Percentiles rank a stretch among this genome's conserved stretches.
These are phyloP conservation scores for Lipomyces lipofer DNA, from an alignment of 805 yeast genomes.

Conservation along the genomic window DNA sequence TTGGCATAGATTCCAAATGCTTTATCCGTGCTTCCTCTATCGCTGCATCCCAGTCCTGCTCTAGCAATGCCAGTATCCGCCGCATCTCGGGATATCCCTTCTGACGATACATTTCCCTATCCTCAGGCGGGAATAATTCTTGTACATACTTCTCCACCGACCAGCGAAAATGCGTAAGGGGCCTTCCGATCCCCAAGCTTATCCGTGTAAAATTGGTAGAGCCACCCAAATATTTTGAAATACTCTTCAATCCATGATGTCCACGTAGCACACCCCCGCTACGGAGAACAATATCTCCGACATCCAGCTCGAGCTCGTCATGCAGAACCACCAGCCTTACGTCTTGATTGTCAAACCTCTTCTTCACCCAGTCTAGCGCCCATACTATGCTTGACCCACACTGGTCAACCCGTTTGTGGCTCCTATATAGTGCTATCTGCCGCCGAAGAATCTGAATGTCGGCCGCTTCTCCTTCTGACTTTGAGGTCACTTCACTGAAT, in stretches of 20 bases:
- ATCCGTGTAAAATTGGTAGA: constrained; percentile 60
- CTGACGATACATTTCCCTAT: constrained; percentile 45
- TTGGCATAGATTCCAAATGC: too few relatives aligned
- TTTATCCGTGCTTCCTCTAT: too few relatives aligned
- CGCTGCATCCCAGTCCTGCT: too few relatives aligned
- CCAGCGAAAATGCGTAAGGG: constrained; percentile 47
- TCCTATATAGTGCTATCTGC: too few relatives aligned
- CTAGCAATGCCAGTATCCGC: constrained; percentile 5
- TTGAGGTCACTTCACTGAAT: too few relatives aligned
- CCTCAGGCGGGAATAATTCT: constrained; percentile 50
- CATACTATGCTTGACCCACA: too few relatives aligned
- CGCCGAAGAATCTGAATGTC: too few relatives aligned
- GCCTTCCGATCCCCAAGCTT: constrained; percentile 76
- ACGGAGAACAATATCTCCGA: constrained; percentile 51
- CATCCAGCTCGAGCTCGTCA: constrained; percentile 71
- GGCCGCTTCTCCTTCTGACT: too few relatives aligned
- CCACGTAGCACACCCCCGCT: constrained; percentile 54
- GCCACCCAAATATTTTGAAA: constrained; percentile 50
- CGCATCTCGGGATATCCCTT: constrained; percentile 29
- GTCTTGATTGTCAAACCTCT: constrained; percentile 34
- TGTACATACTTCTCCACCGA: constrained; percentile 65
- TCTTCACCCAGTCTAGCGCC: constrained; percentile 46
- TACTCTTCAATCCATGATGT: constrained; percentile 76
- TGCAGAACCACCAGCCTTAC: constrained; percentile 62
- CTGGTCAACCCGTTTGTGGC: too few relatives aligned